These are phyloP conservation scores for Saturnispora besseyi DNA, from an alignment of 805 yeast species.

Conservation along the genomic window DNA sequence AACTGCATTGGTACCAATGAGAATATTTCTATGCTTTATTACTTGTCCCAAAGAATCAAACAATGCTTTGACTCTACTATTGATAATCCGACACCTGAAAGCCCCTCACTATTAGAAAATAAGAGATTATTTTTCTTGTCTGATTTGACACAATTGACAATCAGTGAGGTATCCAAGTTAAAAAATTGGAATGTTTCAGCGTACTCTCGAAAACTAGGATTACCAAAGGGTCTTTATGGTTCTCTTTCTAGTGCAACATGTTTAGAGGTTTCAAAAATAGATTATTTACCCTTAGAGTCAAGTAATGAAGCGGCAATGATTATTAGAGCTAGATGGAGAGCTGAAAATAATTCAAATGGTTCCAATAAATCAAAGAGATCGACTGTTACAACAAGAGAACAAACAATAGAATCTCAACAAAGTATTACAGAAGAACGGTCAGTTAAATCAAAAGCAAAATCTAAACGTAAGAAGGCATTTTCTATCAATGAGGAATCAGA, in stretches of 20 bases:
- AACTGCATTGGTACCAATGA: conserved; percentile 52
- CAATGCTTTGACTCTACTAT: conserved; percentile 57
- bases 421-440: neutral
- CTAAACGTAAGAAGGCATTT: neutral
- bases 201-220: conserved; percentile 70
- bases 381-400: neutral
- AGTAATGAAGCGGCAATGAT: conserved; percentile 1
- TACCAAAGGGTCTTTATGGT: conserved; percentile 63
- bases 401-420: neutral
- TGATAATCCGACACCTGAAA: conserved; percentile 26
- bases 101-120: conserved; percentile 9
- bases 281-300: conserved; percentile 42
- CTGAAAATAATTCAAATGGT: neutral
- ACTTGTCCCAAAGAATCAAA: conserved; percentile 68
- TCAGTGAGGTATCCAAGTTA: conserved; percentile 47
- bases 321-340: conserved; percentile 11
- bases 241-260: conserved; percentile 35
- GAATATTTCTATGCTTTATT: conserved; percentile 65
- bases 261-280: conserved; percentile 49
- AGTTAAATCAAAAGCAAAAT: neutral
- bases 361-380: neutral
- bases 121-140: conserved; percentile 53
- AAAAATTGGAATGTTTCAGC: conserved; percentile 65
- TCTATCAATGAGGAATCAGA: neutral
- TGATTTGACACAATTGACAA: conserved; percentile 61